Conservation (phyloP, 441 rosid species). For the Gossypium aridum region DNA sequence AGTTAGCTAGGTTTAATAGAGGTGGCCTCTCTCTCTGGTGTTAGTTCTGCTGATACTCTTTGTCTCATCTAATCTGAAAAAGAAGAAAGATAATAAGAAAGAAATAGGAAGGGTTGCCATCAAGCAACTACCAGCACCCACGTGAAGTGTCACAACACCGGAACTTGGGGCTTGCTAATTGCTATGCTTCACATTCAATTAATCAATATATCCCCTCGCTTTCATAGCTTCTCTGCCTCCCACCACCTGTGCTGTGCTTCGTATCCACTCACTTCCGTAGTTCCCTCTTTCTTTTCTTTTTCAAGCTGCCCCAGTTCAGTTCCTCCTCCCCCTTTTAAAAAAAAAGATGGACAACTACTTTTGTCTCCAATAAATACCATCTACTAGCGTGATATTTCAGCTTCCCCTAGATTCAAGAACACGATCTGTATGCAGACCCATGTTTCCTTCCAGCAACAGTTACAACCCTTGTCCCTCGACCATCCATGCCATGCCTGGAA, state of each 20-base stretch:
- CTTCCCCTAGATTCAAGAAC: neutral
- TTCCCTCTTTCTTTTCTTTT: neutral
- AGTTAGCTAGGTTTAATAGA: constrained; percentile 21
- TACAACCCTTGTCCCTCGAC: constrained; percentile 30
- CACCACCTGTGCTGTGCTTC: constrained; percentile 13
- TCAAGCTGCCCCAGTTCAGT: neutral
- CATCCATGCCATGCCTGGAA: constrained; percentile 17
- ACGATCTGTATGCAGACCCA: neutral
- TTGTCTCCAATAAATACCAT: constrained; percentile 13
- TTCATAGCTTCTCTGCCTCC: constrained; percentile 17
- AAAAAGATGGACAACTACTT: neutral
- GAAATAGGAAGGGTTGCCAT: constrained; percentile 25
- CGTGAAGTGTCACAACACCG: constrained; percentile 30
- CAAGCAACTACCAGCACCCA: constrained; percentile 37
- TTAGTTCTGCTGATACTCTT: neutral
- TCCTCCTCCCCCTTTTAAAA: too few relatives aligned
- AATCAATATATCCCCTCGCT: constrained; percentile 8
- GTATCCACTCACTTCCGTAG: constrained; percentile 11
- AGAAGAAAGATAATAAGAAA: constrained; percentile 2
- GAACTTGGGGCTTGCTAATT: neutral
- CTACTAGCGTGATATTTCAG: neutral
- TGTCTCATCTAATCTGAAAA: constrained; percentile 4
- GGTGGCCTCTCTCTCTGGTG: constrained; percentile 19
- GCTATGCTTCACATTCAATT: neutral
- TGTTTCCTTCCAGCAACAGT: constrained; percentile 41